These are phyloP conservation scores for Drechslerella dactyloides DNA, from an alignment of 2,329 filamentous ascomycete genomes.

Conservation along the genomic window DNA sequence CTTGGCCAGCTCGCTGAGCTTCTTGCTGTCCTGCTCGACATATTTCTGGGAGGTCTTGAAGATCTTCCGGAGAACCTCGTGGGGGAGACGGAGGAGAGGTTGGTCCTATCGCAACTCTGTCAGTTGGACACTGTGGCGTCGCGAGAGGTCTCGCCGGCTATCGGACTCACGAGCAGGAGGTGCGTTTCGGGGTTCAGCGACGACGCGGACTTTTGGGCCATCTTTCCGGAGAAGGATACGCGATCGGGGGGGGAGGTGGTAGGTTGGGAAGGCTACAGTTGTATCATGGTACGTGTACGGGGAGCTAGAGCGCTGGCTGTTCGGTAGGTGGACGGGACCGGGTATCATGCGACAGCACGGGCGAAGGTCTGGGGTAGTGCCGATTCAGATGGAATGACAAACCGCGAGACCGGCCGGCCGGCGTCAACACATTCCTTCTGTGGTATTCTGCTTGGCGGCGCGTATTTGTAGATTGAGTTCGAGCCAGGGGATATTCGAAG, in stretches of 20 bases:
- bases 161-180: constrained; percentile 34
- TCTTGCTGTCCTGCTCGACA: constrained; percentile 72
- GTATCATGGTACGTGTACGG: constrained; percentile 26
- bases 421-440: constrained; percentile 9
- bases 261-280: constrained; percentile 19
- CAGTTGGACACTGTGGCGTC: constrained; percentile 4
- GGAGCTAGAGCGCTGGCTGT: constrained; percentile 6
- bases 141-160: constrained; percentile 1
- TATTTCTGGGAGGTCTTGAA: constrained; percentile 83
- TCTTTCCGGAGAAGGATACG: constrained; percentile 16
- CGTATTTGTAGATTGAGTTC: no score
- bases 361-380: constrained; percentile 20
- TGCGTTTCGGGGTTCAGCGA: constrained; percentile 31
- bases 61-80: constrained; percentile 91
- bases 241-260: not conserved
- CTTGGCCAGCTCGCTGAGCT: constrained; percentile 62
- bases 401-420: not conserved
- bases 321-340: constrained; percentile 10
- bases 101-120: constrained; percentile 66
- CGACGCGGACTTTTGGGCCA: constrained; percentile 29
- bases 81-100: constrained; percentile 87
- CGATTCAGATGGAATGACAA: constrained; percentile 6
- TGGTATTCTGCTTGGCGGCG: constrained; percentile 9
- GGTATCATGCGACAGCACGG: constrained; percentile 16
- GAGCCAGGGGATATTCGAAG: no score